phyloP scores from a whole-genome alignment of 2,329 filamentous ascomycete species.

The Fusarium sterilihyphosum region DNA sequence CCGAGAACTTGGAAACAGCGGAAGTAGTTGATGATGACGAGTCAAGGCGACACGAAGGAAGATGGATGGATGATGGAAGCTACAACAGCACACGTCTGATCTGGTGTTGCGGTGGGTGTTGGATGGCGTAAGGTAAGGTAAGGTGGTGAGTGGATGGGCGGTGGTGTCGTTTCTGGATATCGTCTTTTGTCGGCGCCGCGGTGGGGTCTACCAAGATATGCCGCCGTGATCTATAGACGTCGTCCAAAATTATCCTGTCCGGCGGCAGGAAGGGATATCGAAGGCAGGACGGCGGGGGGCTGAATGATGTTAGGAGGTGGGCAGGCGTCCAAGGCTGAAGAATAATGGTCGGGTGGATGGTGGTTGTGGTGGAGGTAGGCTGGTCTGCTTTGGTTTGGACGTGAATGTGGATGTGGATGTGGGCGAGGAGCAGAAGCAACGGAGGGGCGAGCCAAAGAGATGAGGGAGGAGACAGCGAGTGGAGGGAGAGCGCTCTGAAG shows the following conservation, averaged over 20 bases:
- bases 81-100: constrained; percentile 34
- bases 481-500: constrained; percentile 29
- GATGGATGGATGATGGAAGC: constrained; percentile 32
- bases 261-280: constrained; percentile 18
- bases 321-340: constrained; percentile 35
- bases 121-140: constrained; percentile 20
- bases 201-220: constrained; percentile 38
- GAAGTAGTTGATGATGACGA: constrained; percentile 20
- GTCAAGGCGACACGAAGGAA: constrained; percentile 19
- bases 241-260: constrained; percentile 26
- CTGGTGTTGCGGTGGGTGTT: constrained; percentile 35
- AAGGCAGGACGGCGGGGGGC: constrained; percentile 13
- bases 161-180: constrained; percentile 40
- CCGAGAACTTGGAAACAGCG: constrained; percentile 17
- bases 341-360: constrained; percentile 18
- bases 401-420: constrained; percentile 22
- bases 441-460: constrained; percentile 33
- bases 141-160: constrained; percentile 23
- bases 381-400: constrained; percentile 15
- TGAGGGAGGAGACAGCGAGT: constrained; percentile 34
- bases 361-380: constrained; percentile 3
- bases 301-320: constrained; percentile 31
- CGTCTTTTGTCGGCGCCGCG: constrained; percentile 38
- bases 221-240: constrained; percentile 26
- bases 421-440: constrained; percentile 15